Evolutionary conservation across 805 yeast genomes (phyloP).

Genomic region (Metschnikowia hibisci): DNA sequence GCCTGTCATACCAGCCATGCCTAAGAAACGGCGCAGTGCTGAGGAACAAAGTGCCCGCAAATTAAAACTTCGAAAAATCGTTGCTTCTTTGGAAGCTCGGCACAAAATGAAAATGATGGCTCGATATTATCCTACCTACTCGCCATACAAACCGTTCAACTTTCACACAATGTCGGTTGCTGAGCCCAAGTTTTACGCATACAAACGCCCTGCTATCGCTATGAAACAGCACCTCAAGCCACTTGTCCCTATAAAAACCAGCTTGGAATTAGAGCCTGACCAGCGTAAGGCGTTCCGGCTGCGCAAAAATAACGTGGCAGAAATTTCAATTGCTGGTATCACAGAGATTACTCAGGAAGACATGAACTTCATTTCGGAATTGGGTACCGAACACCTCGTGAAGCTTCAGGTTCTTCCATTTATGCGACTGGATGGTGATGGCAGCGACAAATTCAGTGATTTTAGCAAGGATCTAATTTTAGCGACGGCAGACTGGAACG

Average conservation of each 20-base stretch:
- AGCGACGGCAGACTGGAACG: constrained; percentile 79
- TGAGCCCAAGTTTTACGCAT: constrained; percentile 49
- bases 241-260: constrained; percentile 54
- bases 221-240: constrained; percentile 33
- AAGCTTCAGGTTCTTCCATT: constrained; percentile 27
- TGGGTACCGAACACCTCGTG: constrained; percentile 17
- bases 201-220: constrained; percentile 48
- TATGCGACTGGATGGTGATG: constrained; percentile 30
- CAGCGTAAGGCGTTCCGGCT: constrained; percentile 50
- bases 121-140: constrained; percentile 61
- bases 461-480: constrained; percentile 55
- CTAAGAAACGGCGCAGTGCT: constrained; percentile 12
- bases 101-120: constrained; percentile 30
- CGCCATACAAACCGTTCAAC: constrained; percentile 50
- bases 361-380: constrained; percentile 27
- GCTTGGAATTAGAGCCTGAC: constrained; percentile 62
- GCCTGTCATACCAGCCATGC: neutral
- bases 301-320: constrained; percentile 10
- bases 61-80: constrained; percentile 26
- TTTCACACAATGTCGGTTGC: constrained; percentile 68
- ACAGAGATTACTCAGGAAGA: constrained; percentile 29
- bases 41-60: constrained; percentile 23
- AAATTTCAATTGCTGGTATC: constrained; percentile 8
- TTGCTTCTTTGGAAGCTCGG: constrained; percentile 28
- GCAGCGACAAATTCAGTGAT: constrained; percentile 36